Base-by-base conservation (phyloP, 305 asterid species). In the Fraxinus xanthoxyloides region DNA sequence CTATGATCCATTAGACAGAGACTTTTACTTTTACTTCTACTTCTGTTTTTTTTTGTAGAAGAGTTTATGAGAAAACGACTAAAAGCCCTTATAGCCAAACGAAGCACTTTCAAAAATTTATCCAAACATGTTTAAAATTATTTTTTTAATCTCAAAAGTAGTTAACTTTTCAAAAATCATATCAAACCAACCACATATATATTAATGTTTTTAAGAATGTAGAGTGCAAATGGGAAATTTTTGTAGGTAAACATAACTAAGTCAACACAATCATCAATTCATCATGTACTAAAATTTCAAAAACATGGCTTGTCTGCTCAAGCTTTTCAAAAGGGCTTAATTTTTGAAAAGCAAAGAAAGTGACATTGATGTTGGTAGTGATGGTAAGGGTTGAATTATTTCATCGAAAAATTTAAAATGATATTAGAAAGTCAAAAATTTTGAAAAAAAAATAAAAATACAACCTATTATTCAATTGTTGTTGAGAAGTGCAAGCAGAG, bases 191-290 rank as follows among this genome's bases (percentile, higher is more conserved):
- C 6, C 1, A 15, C 4, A 0, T n/a, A 35, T 34, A 32, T 30
- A 4, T 31, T 72, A 5, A 15, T 72, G 15, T 12, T 32, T 13
- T 7, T 15, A 7, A 72, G 2, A 13, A 31, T 19, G 85, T 77
- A 40, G 74, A 56, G 76, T 83, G 24, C 56, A 40, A 32, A 78
- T 61, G 79, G 80, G 70, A 31, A 80, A 80, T 82, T 70, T 85
- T 70, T 82, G 85, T 84, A 84, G 86, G 82, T 74, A 43, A 46
- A 31, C 54, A 79, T 63, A 26, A 4, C 6, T 24, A 86, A 76
- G 88, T 84, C 89, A 88, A 86, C 86, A 82, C 85, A 83, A 81
- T 83, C 87, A 84, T 88, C 86, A 77, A 84, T 82, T 73, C 83
- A 78, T 67, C 76, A 80, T 84, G 80, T 63, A 82, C 77, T 76